These are phyloP conservation scores for Annulohypoxylon stygium DNA, from an alignment of 495 filamentous ascomycete genomes.

Conservation along the genomic window DNA sequence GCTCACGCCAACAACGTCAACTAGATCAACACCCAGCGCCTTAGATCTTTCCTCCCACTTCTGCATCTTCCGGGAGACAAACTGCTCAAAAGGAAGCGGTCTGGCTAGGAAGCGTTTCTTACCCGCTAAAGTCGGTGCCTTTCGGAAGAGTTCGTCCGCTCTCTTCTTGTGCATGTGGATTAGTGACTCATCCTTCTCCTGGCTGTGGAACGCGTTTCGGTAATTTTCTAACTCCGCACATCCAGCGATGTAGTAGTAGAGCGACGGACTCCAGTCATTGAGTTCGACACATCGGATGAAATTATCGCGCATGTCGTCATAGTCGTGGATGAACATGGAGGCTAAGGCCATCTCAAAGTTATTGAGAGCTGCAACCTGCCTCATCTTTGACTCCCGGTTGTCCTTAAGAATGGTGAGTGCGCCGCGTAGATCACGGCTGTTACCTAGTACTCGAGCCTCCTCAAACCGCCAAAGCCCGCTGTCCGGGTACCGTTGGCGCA, in stretches of 20 bases:
- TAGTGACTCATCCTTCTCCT: constrained; percentile 66
- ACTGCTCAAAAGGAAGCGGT: constrained; percentile 90
- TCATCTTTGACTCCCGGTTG: constrained; percentile 77
- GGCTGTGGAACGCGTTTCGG: constrained; percentile 67
- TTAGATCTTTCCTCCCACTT: constrained; percentile 91
- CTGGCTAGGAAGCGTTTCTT: constrained; percentile 91
- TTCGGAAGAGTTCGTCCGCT: constrained; percentile 76
- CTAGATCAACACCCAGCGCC: constrained; percentile 73
- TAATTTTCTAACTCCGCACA: constrained; percentile 83
- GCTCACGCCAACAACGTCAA: constrained; percentile 86
- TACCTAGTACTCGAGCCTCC: constrained; percentile 83
- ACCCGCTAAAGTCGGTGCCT: constrained; percentile 80
- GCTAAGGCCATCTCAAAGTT: constrained; percentile 88
- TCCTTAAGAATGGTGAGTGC: constrained; percentile 73
- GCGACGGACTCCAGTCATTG: constrained; percentile 89
- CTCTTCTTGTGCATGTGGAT: constrained; percentile 64
- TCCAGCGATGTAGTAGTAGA: constrained; percentile 93
- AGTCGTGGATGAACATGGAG: constrained; percentile 82
- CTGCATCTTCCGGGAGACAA: constrained; percentile 83
- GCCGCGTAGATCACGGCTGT: constrained; percentile 73
- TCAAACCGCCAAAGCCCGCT: constrained; percentile 90
- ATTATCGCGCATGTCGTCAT: constrained; percentile 74
- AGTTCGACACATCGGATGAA: constrained; percentile 85
- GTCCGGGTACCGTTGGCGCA: constrained; percentile 83
- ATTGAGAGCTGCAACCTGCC: constrained; percentile 83